Conservation (phyloP, 2,329 filamentous ascomycete species). For the Bipolaris sorokiniana region DNA sequence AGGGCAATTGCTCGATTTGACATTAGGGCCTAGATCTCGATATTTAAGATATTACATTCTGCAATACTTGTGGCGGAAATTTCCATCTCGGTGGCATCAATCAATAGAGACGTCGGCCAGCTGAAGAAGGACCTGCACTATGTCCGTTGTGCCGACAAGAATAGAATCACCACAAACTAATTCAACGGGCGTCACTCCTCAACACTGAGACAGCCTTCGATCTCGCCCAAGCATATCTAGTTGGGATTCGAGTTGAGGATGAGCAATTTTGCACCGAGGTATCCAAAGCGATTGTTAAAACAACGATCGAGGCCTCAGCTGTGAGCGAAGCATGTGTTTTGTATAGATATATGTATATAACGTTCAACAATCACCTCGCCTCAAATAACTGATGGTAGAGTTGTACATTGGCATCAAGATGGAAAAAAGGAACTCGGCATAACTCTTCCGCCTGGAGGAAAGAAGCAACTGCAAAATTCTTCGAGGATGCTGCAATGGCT, state of each 20-base stretch:
- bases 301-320: not conserved
- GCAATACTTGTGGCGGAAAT: slow-evolving; percentile 1
- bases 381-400: not conserved
- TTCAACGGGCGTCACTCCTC: not conserved
- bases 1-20: not conserved
- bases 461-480: too few relatives aligned
- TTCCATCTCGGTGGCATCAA: not conserved
- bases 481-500: not conserved
- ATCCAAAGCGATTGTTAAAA: not conserved
- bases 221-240: not conserved
- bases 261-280: not conserved
- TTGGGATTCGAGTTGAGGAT: not conserved
- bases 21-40: not conserved
- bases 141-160: not conserved
- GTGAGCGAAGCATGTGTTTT: too few relatives aligned
- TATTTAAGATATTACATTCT: not conserved
- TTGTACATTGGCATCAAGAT: not conserved
- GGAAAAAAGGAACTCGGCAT: not conserved
- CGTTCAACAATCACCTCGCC: not conserved
- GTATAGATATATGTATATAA: too few relatives aligned
- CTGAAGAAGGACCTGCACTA: too few relatives aligned
- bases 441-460: too few relatives aligned
- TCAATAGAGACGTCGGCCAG: not conserved
- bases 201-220: too few relatives aligned
- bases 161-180: not conserved